Evolutionary conservation across 1,284 basidiomycete species (phyloP).

Genomic region (Sphagnurus paluster): DNA sequence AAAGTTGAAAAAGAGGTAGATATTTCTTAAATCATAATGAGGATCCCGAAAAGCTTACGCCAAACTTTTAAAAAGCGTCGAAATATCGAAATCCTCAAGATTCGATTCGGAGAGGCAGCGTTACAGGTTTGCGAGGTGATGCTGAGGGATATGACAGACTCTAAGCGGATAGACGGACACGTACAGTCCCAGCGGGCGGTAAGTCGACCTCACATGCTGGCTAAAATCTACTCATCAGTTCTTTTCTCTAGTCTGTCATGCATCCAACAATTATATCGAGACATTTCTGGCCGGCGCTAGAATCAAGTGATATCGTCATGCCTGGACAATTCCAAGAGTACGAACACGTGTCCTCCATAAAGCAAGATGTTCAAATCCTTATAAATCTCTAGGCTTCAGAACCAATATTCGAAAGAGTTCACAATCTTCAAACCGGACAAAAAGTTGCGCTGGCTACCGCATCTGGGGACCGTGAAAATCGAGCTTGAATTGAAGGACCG

Average conservation of each 20-base stretch:
- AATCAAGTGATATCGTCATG: constrained; percentile 72
- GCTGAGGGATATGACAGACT: constrained; percentile 94
- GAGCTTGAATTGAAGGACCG: constrained; percentile 83
- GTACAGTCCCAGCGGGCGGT: constrained; percentile 76
- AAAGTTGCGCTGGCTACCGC: constrained; percentile 81
- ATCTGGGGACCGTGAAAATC: constrained; percentile 80
- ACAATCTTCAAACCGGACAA: constrained; percentile 87
- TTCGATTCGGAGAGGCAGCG: constrained; percentile 89
- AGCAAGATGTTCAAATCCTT: no score
- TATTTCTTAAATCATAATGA: constrained; percentile 3
- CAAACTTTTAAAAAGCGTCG: constrained; percentile 57
- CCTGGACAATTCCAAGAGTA: constrained; percentile 82
- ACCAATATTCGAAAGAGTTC: constrained; percentile 76
- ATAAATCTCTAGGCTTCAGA: constrained; percentile 58
- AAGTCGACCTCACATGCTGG: constrained; percentile 24
- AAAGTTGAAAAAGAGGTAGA: constrained; percentile 84
- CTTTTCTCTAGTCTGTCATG: constrained; percentile 53
- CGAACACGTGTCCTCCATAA: no score
- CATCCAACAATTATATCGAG: constrained; percentile 90
- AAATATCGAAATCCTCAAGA: constrained; percentile 90
- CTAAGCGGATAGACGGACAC: constrained; percentile 82
- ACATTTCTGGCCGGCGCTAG: constrained; percentile 90
- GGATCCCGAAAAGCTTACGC: background rate
- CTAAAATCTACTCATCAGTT: background rate
- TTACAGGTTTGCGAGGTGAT: constrained; percentile 95